A percentile compares a stretch with the other conserved stretches of the same genome.
Conservation (phyloP, 73 alveolate species). For the Stentor coeruleus region DNA sequence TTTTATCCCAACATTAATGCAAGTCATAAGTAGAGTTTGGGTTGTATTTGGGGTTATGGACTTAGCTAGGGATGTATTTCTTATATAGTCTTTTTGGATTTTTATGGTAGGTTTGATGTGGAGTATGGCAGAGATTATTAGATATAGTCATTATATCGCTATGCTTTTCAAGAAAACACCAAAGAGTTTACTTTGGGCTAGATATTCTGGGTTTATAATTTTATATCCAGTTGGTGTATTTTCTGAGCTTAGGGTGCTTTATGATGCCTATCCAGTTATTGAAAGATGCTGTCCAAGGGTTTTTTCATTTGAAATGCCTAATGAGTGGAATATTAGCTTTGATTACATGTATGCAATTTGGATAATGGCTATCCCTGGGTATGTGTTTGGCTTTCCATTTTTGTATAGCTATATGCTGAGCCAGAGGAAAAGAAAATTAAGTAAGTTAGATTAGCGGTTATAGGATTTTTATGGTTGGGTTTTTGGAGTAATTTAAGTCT, state of each 20-base stretch:
- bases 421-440: slow-evolving; percentile 17
- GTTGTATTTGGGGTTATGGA: slow-evolving; percentile 12
- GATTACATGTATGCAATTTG: slow-evolving; percentile 27
- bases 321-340: slow-evolving; percentile 9
- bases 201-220: slow-evolving; percentile 31
- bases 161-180: not conserved
- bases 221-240: slow-evolving; percentile 41
- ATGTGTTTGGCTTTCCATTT: slow-evolving; percentile 41
- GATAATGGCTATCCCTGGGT: slow-evolving; percentile 40
- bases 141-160: not conserved
- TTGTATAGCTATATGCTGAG: slow-evolving; percentile 15
- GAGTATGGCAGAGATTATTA: slow-evolving; percentile 3
- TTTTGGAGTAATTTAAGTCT: too few relatives aligned
- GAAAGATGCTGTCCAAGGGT: slow-evolving; percentile 26
- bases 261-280: slow-evolving; percentile 1
- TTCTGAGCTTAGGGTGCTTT: slow-evolving; percentile 28
- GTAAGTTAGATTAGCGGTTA: too few relatives aligned
- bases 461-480: too few relatives aligned
- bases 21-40: not conserved
- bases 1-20: slow-evolving; percentile 9
- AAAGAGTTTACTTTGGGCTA: slow-evolving; percentile 21
- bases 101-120: not conserved
- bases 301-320: slow-evolving; percentile 6
- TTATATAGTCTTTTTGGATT: not conserved
- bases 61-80: not conserved